These are phyloP conservation scores for Cyclocybe aegerita DNA, from an alignment of 768 basidiomycete genomes.

Conservation along the genomic window DNA sequence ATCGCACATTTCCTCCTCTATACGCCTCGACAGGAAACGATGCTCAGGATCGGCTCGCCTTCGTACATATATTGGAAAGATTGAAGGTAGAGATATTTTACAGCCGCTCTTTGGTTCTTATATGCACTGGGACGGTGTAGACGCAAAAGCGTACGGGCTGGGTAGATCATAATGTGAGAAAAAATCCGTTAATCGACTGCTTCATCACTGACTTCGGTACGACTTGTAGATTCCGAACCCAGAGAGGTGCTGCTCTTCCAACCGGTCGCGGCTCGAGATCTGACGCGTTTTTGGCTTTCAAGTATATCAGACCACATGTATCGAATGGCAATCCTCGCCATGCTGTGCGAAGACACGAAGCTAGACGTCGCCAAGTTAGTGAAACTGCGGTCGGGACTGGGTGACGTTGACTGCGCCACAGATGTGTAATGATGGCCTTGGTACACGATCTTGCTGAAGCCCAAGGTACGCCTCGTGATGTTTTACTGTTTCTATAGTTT, in stretches of 20 bases:
- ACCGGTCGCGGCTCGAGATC: background rate
- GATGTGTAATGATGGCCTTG: conserved; percentile 86
- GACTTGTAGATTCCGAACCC: conserved; percentile 67
- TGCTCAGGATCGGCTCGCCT: conserved; percentile 74
- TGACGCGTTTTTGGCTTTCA: background rate
- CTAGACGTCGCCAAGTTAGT: conserved; percentile 74
- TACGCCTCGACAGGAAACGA: conserved; percentile 54
- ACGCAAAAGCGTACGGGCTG: conserved; percentile 96
- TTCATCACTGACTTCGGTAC: conserved; percentile 1
- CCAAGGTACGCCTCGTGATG: conserved; percentile 49
- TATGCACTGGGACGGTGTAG: conserved; percentile 34
- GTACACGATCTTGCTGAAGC: conserved; percentile 98
- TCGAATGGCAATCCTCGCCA: conserved; percentile 91
- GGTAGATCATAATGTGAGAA: conserved; percentile 75
- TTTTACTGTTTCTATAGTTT: background rate
- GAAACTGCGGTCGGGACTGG: background rate
- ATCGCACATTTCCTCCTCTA: conserved; percentile 57
- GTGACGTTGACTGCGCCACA: conserved; percentile 18
- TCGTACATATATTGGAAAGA: conserved; percentile 86
- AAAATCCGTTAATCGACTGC: background rate
- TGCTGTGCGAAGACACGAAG: conserved; percentile 76
- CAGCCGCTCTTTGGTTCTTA: background rate
- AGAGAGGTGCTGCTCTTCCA: conserved; percentile 60
- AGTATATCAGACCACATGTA: conserved; percentile 98
- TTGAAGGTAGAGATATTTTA: conserved; percentile 62